Percentiles rank a stretch among this genome's conserved stretches.
Conservation (phyloP, 2,329 filamentous ascomycete genomes). For the Helminthosporium solani region DNA sequence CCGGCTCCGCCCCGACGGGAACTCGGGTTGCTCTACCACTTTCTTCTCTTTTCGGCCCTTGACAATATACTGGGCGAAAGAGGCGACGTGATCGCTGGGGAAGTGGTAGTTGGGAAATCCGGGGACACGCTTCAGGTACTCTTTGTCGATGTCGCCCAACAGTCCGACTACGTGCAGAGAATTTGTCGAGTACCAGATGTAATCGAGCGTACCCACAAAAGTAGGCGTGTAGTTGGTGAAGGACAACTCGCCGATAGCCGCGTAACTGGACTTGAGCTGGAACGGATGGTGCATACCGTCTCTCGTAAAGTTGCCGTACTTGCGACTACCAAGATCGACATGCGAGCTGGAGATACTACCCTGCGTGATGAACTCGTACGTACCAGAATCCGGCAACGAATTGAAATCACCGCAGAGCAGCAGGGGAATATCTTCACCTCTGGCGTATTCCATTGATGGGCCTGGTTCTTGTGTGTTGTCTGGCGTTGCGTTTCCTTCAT, state of each 20-base stretch:
- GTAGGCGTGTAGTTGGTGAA: constrained; percentile 97
- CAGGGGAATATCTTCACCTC: constrained; percentile 83
- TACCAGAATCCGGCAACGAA: constrained; percentile 80
- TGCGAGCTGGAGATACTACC: constrained; percentile 78
- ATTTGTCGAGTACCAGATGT: constrained; percentile 97
- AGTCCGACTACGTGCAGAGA: constrained; percentile 79
- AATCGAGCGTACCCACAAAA: constrained; percentile 92
- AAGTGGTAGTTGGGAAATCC: constrained; percentile 95
- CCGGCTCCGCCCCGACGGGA: constrained; percentile 34
- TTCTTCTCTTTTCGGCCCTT: constrained; percentile 79
- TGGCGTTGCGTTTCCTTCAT: constrained; percentile 49
- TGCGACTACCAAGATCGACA: constrained; percentile 72
- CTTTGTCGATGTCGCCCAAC: constrained; percentile 80
- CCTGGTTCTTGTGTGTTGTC: constrained; percentile 65
- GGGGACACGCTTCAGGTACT: constrained; percentile 82
- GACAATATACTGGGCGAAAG: constrained; percentile 86
- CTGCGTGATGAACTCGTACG: constrained; percentile 84
- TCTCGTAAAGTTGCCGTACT: constrained; percentile 90
- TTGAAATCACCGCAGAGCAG: constrained; percentile 97
- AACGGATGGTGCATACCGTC: constrained; percentile 95
- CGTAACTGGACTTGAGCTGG: constrained; percentile 87
- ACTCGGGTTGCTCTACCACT: constrained; percentile 40
- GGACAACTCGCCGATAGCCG: constrained; percentile 76
- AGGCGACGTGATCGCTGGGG: constrained; percentile 86
- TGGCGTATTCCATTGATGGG: constrained; percentile 83